Evolutionary conservation across 208 protist genomes (phyloP), one percentile per base, ranked within the genome.

Genomic region (Crithidia thermophila): DNA sequence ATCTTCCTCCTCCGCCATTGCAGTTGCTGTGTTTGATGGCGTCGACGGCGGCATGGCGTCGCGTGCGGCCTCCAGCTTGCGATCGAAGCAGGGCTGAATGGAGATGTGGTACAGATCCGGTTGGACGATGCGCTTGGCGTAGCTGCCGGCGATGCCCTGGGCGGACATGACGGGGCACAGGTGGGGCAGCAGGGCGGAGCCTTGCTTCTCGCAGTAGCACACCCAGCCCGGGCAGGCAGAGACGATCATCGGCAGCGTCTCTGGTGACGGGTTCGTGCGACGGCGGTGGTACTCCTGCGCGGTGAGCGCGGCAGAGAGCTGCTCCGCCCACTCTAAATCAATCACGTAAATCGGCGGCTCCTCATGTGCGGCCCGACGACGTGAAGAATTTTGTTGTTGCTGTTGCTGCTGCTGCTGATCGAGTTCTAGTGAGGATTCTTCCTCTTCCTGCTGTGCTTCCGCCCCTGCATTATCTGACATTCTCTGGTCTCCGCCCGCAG

Each of bases 41-140:
- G n/a, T n/a, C n/a, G 42, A 5, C 3, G n/a, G 9, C 23, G 39
- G 28, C 46, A 78, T 64, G 46, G 95, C 88, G 36, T 91, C 70
- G 14, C 98, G 71, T 8, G 94, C 96, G 1, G 98, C 98, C 79
- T 99, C 98, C 14, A 99, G 79, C 79, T 99, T 99, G 46, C 98
- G 98, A 77, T 99, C 98, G 75, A 95, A 99, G 84, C 98, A 99
- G 3, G 98, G 98, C 90, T 99, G 99, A 11, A 99, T 79, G 10
- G 97, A 94, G 5, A 98, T 75, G 71, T 99, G 98, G 68, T 96
- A 99, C 23, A 93, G 31, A 4, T 60, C 45, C 4, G 56, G 52
- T 9, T 37, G 31, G 2, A 70, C 18, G 0, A 31, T 34, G 25
- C 68, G 85, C 60, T 98, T 87, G 37, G 97, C 97, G 40, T 98